Evolutionary conservation across 352 stramenopile species (phyloP), one percentile per base, ranked within the genome.

Genomic region (Globisporangium takayamanum): DNA sequence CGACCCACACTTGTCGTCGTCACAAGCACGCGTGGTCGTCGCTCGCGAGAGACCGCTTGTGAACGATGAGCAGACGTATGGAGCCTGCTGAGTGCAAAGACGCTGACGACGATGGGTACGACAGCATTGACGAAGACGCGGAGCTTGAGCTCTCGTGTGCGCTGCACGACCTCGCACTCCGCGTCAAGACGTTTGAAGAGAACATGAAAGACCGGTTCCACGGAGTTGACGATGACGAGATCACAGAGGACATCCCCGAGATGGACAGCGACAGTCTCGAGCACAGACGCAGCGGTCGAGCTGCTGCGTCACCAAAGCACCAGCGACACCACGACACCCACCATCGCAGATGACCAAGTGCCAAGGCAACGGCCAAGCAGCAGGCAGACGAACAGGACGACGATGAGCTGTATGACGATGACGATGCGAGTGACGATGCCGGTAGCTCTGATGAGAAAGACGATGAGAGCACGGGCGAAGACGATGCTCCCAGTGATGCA

Each of bases 81-180:
- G 41, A 33, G 30, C 26, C 26, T 37, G 51, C 16, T 12, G 12
- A 39, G 41, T 20, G 33, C 10, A 16, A 28, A 26, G 15, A 47
- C 47, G 44, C 56, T 8, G 68, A 74, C 49, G 74, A 80, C 49
- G 76, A 82, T 57, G 73, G 75, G 45, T 69, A 80, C 39, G 79
- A 84, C 53, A 86, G 74, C 47, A 72, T 92, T 20, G 79, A 76
- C 53, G 79, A 92, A 64, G 82, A 92, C 50, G 76, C 79, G 3
- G 79, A 89, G 68, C 71, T 89, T 8, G 78, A 89, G 62, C 69
- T 89, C 25, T 89, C 82, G 6, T 92, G 82, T 39, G 79, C 79
- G 46, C 62, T 92, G 47, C 78, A 92, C 37, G 80, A 89, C 60
- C 62, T 92, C 42, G 74, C 79, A 3, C 52, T 78, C 47, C 73